These are phyloP conservation scores for Cystofilobasidium macerans DNA, from an alignment of 768 basidiomycete species.

Conservation along the genomic window DNA sequence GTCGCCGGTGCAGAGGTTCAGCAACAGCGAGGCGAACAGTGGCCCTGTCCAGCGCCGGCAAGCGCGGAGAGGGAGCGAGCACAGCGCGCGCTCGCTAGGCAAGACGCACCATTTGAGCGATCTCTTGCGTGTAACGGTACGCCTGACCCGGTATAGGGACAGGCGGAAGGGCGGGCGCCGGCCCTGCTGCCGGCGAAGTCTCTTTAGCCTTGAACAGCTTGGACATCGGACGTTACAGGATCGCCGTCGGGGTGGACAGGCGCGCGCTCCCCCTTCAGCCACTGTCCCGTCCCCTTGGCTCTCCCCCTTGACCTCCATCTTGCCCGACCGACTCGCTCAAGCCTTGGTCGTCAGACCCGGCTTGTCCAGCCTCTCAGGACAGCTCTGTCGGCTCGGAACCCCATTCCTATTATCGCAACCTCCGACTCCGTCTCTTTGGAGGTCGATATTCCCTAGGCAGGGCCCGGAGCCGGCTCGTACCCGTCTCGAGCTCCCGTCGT, in stretches of 20 bases:
- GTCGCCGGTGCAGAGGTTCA: neutral
- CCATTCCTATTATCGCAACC: too few species aligned
- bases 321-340: too few species aligned
- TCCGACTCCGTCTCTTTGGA: too few species aligned
- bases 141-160: neutral
- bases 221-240: neutral
- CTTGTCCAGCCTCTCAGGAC: too few species aligned
- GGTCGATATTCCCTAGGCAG: too few species aligned
- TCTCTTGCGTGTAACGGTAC: conserved; percentile 84
- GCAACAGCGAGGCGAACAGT: neutral
- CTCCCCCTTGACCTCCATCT: too few species aligned
- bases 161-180: too few species aligned
- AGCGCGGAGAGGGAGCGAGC: neutral
- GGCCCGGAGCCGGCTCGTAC: too few species aligned
- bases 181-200: neutral
- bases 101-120: conserved; percentile 72
- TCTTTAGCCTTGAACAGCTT: neutral
- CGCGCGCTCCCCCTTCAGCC: too few species aligned
- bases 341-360: too few species aligned
- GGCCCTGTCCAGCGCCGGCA: conserved; percentile 3
- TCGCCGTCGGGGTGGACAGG: neutral
- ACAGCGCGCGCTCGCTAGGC: neutral
- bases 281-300: too few species aligned
- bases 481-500: neutral
- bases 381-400: too few species aligned